These are phyloP conservation scores for Sisymbrium altissimum DNA, from an alignment of 345 rosid genomes.

Conservation along the genomic window DNA sequence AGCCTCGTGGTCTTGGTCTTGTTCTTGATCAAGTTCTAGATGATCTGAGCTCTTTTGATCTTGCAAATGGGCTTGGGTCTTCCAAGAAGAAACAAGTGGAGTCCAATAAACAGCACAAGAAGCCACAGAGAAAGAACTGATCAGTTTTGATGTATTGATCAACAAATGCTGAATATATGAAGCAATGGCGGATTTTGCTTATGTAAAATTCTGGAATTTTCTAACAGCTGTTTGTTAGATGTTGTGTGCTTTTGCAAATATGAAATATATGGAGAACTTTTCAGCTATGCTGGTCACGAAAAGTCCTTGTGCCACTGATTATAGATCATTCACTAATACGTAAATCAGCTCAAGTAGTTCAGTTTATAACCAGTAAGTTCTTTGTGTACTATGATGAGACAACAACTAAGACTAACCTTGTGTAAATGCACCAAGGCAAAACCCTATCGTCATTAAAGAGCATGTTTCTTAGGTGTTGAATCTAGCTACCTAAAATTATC, in stretches of 20 bases:
- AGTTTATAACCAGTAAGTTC: not conserved
- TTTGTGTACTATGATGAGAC: not conserved
- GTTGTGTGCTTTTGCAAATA: not conserved
- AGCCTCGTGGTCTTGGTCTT: conserved; percentile 27
- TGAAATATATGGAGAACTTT: not conserved
- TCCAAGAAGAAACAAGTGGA: conserved; percentile 53
- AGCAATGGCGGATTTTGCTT: not conserved
- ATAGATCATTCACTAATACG: not conserved
- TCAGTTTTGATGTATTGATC: conserved; percentile 33
- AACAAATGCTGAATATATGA: not conserved
- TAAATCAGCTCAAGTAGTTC: not conserved
- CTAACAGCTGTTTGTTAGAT: not conserved
- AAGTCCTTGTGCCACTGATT: not conserved
- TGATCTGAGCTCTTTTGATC: conserved; percentile 69
- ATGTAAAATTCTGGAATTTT: not conserved
- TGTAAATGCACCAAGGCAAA: no score
- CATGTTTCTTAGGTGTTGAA: not conserved
- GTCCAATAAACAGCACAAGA: conserved; percentile 63
- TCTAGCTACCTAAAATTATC: not conserved
- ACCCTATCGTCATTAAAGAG: not conserved
- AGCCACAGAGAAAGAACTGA: conserved; percentile 69
- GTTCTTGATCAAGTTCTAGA: conserved; percentile 58
- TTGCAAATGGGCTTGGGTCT: conserved; percentile 58
- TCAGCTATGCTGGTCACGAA: not conserved
- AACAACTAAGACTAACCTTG: no score